These are phyloP conservation scores for Magnolia officinalis DNA, from an alignment of 164 flowering plant species.

Conservation along the genomic window DNA sequence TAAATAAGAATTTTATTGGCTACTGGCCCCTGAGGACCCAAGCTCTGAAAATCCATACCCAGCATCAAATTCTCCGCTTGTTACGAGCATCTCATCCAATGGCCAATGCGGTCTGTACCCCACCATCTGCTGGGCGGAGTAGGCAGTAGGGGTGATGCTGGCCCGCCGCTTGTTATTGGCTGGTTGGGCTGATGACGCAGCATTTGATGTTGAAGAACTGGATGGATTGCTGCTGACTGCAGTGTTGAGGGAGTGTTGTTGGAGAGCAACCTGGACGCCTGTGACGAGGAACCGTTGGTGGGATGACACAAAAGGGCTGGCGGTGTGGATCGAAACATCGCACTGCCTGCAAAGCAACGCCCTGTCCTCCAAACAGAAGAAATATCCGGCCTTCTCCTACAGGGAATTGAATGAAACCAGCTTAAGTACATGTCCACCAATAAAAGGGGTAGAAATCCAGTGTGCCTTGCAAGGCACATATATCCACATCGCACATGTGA, in stretches of 20 bases:
- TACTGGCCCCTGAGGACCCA: slow-evolving; percentile 2
- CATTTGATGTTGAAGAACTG: slow-evolving; percentile 3
- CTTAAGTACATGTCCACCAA: neutral
- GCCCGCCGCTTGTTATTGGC: neutral
- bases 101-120: slow-evolving; percentile 12
- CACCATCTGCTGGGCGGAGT: neutral
- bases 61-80: neutral
- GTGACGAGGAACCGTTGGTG: slow-evolving; percentile 37
- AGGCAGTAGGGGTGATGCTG: neutral
- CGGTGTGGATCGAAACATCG: slow-evolving; percentile 27
- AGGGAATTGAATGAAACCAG: neutral
- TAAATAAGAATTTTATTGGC: neutral
- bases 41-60: slow-evolving; percentile 5
- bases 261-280: slow-evolving; percentile 28
- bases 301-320: slow-evolving; percentile 16
- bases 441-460: too few species aligned
- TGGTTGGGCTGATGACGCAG: neutral
- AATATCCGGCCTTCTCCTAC: slow-evolving; percentile 30
- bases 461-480: too few species aligned
- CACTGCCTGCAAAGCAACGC: slow-evolving; percentile 31
- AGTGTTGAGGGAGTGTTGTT: slow-evolving; percentile 11
- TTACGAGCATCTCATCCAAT: slow-evolving; percentile 9
- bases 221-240: neutral
- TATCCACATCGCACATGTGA: too few species aligned
- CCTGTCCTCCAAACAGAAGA: slow-evolving; percentile 42